A percentile compares a stretch with the other conserved stretches of the same genome.
Evolutionary conservation across 345 rosid species (phyloP).

Genomic region (thale cress (Arabidopsis thaliana)): TAIR10.1 NC_003076.8:2052501-2053000

Average conservation of each 20-base stretch:
- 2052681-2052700: slow-evolving; percentile 78
- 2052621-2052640: slow-evolving; percentile 95
- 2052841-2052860: slow-evolving; percentile 8
- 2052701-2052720: slow-evolving; percentile 24
- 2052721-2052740: slow-evolving; percentile 12
- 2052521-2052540: slow-evolving; percentile 26
- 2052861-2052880: slow-evolving; percentile 21
- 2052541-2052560: not conserved
- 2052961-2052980: slow-evolving; percentile 2
- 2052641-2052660: slow-evolving; percentile 99
- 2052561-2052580: slow-evolving; percentile 16
- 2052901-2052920: not conserved
- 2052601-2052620: slow-evolving; percentile 88
- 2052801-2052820: slow-evolving; percentile 16
- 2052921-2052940: slow-evolving; percentile 12
- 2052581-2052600: slow-evolving; percentile 1
- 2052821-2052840: slow-evolving; percentile 18
- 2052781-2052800: slow-evolving; percentile 1
- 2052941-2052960: slow-evolving; percentile 13
- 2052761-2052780: not conserved
- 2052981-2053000: slow-evolving; percentile 7
- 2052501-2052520: slow-evolving; percentile 8
- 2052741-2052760: slow-evolving; percentile 17
- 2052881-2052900: slow-evolving; percentile 7
- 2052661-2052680: slow-evolving; percentile 99